Conservation (phyloP, 2,329 filamentous ascomycete genomes). For the Ilyonectria destructans region DNA sequence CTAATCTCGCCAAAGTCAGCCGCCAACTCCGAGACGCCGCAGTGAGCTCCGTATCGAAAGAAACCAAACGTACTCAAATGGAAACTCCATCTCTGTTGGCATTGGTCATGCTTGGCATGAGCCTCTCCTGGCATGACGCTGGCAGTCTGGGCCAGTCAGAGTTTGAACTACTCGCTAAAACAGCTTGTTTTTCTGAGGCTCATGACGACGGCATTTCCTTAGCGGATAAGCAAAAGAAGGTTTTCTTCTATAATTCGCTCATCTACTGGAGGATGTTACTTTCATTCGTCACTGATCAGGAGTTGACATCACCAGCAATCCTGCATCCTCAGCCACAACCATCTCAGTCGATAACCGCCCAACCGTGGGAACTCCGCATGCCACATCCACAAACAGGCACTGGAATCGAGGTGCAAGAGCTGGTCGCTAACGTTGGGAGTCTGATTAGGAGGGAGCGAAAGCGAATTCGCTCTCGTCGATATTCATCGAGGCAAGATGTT, state of each 20-base stretch:
- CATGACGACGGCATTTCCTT: slow-evolving; percentile 9
- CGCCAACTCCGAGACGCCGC: slow-evolving; percentile 62
- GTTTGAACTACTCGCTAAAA: slow-evolving; percentile 40
- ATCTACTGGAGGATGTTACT: slow-evolving; percentile 50
- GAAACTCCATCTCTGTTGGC: slow-evolving; percentile 72
- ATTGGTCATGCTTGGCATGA: slow-evolving; percentile 72
- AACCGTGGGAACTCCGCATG: slow-evolving; percentile 39
- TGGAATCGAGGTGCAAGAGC: slow-evolving; percentile 44
- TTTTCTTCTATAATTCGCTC: slow-evolving; percentile 49
- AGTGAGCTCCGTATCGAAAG: slow-evolving; percentile 66
- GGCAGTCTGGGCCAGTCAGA: slow-evolving; percentile 63
- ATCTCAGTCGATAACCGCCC: slow-evolving; percentile 24
- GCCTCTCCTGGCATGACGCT: slow-evolving; percentile 73
- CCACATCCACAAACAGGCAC: slow-evolving; percentile 50
- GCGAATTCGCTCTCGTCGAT: slow-evolving; percentile 42
- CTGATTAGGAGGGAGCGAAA: slow-evolving; percentile 45
- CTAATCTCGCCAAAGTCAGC: slow-evolving; percentile 66
- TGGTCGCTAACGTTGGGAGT: slow-evolving; percentile 47
- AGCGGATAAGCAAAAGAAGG: slow-evolving; percentile 44
- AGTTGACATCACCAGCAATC: slow-evolving; percentile 17
- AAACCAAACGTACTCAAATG: slow-evolving; percentile 63
- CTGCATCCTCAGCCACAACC: slow-evolving; percentile 31
- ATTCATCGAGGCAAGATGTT: slow-evolving; percentile 46
- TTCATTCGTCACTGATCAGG: slow-evolving; percentile 46
- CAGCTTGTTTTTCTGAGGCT: slow-evolving; percentile 31